Conservation (phyloP, 306 rosid genomes). For the Ziziphus jujuba region DNA sequence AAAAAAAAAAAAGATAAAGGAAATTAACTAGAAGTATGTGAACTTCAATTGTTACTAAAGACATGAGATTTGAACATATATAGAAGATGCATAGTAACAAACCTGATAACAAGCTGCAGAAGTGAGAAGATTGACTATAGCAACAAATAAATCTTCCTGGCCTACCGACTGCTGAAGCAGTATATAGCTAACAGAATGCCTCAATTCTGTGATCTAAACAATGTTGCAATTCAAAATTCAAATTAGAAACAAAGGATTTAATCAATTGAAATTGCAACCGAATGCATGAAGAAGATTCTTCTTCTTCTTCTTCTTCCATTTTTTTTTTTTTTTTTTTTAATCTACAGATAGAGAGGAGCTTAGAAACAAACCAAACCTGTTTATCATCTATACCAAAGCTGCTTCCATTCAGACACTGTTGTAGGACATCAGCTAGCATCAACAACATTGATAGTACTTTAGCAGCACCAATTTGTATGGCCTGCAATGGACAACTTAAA, state of each 20-base stretch:
- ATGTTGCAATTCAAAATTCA: constrained; percentile 13
- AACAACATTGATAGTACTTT: constrained; percentile 68
- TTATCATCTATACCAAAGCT: constrained; percentile 68
- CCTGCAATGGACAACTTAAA: constrained; percentile 47
- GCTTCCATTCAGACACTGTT: constrained; percentile 58
- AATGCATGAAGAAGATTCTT: neutral
- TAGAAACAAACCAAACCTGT: constrained; percentile 52
- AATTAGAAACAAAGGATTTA: constrained; percentile 15
- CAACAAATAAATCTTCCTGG: constrained; percentile 81
- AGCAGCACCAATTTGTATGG: constrained; percentile 78
- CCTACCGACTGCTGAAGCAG: constrained; percentile 54
- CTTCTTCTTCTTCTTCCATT: too few relatives aligned
- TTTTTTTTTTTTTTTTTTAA: too few relatives aligned
- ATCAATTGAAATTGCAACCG: constrained; percentile 12
- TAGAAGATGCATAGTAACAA: constrained; percentile 12
- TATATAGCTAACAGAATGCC: constrained; percentile 52
- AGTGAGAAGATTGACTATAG: constrained; percentile 63
- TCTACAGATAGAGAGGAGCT: neutral
- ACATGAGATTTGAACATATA: neutral
- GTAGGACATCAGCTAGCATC: constrained; percentile 54
- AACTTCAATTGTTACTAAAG: neutral
- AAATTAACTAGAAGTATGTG: neutral
- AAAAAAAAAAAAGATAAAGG: neutral
- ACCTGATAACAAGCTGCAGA: constrained; percentile 90
- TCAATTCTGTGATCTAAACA: constrained; percentile 63